A percentile compares a stretch with the other conserved stretches of the same genome.
These are phyloP conservation scores for Chrysoporthe austroafricana DNA, from an alignment of 2,329 filamentous ascomycete species.

Conservation along the genomic window DNA sequence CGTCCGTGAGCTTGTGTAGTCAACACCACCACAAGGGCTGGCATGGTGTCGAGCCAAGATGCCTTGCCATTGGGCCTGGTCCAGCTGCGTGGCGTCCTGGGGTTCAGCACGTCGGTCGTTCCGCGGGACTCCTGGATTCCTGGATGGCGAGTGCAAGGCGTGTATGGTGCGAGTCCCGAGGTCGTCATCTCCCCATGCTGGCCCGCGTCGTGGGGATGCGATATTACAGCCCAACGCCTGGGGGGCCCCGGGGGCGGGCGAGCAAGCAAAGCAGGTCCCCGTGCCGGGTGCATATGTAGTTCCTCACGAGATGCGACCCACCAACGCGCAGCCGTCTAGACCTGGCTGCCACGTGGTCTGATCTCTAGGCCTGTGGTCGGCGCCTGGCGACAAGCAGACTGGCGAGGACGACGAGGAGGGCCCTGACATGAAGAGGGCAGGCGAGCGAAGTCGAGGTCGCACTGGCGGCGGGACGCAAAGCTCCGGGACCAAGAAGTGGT, in stretches of 20 bases:
- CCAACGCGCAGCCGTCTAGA: neutral
- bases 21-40: neutral
- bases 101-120: conserved; percentile 1
- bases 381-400: neutral
- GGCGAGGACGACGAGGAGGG: neutral
- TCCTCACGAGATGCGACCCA: neutral
- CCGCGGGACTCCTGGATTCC: neutral
- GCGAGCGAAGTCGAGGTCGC: too few relatives aligned
- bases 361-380: neutral
- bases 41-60: neutral
- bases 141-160: too few relatives aligned
- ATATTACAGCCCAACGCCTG: neutral
- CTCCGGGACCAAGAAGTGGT: neutral
- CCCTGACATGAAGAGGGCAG: too few relatives aligned
- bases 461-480: neutral
- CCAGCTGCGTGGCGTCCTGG: conserved; percentile 2
- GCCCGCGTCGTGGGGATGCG: neutral
- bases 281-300: neutral
- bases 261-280: neutral
- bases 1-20: neutral
- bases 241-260: too few relatives aligned
- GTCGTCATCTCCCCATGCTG: neutral
- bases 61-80: conserved; percentile 4
- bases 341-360: conserved; percentile 12
- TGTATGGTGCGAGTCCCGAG: neutral